Evolutionary conservation across 225 moss, liverwort and hornwort species (phyloP), one percentile per base, ranked within the genome.

Genomic region (Pseudoscleropodium purum): DNA sequence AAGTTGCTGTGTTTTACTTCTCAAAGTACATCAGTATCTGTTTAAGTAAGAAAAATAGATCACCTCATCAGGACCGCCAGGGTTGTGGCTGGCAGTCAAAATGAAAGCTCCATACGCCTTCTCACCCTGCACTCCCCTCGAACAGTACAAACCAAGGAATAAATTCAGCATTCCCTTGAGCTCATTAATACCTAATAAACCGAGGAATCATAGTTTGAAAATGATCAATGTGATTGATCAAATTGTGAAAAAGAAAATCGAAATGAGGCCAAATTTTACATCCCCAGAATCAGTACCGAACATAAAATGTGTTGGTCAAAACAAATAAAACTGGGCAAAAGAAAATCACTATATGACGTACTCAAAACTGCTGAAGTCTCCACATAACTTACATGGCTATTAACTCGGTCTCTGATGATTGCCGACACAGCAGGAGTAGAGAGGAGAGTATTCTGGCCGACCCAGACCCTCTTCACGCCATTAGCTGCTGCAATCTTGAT

Each of bases 31-130:
- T 41, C 56, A 61, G 31, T 51, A 81, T 56, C 39, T 82, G 30
- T 41, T 43, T 26, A 74, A 36, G 66, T 56, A 31, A 36, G 6
- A 49, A 79, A 75, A 69, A 70, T 57, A 43, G 43, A 54, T 73
- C 79, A 97, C 98, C 91, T 99, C 99, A 91, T 97, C 88, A 20
- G 99, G 99, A 77, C 99, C 99, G 73, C 99, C 99, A 49, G 99
- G 96, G 84, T 99, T 99, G 91, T 99, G 99, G 90, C 99, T 99
- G 63, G 99, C 99, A 85, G 99, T 99, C 87, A 99, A 89, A 79
- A 99, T 99, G 87, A 99, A 99, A 68, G 94, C 97, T 69, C 99
- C 99, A 82, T 95, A 97, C 11, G 99, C 99, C 85, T 97, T 99
- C 56, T 96, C 96, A 75, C 99, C 99, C 97, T 98, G 89, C 70